Percentiles rank a stretch among this genome's conserved stretches.
These are phyloP conservation scores for Parathielavia hyrcaniae DNA, from an alignment of 495 filamentous ascomycete species.

Conservation along the genomic window DNA sequence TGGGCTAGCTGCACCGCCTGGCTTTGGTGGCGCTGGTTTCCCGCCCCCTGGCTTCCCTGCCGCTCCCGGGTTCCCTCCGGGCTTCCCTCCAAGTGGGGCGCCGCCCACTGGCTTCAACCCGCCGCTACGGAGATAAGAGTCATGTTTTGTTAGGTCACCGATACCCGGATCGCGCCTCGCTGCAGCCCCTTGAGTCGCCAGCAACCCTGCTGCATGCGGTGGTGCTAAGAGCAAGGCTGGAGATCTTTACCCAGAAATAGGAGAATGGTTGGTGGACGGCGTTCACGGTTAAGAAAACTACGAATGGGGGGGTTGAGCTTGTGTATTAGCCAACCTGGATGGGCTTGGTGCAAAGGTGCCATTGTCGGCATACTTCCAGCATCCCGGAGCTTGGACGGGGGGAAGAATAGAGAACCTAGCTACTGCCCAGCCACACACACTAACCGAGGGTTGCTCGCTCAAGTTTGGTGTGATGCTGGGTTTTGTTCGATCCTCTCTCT, in stretches of 20 bases:
- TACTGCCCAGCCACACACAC: neutral
- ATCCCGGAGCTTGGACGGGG: neutral
- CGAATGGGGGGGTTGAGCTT: conserved; percentile 10
- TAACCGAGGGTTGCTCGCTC: neutral
- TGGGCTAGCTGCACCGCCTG: conserved; percentile 52
- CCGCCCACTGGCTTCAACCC: conserved; percentile 63
- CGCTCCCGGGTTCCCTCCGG: conserved; percentile 47
- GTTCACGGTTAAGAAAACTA: conserved; percentile 29
- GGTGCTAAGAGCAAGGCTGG: conserved; percentile 6
- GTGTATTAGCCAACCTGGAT: conserved; percentile 13
- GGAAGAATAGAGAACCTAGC: conserved; percentile 1
- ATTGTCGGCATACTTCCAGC: conserved; percentile 1
- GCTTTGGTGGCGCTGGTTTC: conserved; percentile 50
- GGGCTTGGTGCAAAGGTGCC: neutral
- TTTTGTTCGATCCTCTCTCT: neutral
- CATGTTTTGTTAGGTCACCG: conserved; percentile 19
- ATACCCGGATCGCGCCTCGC: conserved; percentile 17
- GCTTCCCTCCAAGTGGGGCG: conserved; percentile 45
- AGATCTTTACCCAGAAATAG: conserved; percentile 20
- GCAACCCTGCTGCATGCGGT: conserved; percentile 10
- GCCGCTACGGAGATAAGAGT: conserved; percentile 56
- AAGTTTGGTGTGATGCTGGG: neutral
- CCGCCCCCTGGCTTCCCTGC: conserved; percentile 47
- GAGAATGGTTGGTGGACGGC: conserved; percentile 24
- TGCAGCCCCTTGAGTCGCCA: conserved; percentile 5